Evolutionary conservation across 768 basidiomycete species (phyloP).

Genomic region (Psilocybe tampanensis): DNA sequence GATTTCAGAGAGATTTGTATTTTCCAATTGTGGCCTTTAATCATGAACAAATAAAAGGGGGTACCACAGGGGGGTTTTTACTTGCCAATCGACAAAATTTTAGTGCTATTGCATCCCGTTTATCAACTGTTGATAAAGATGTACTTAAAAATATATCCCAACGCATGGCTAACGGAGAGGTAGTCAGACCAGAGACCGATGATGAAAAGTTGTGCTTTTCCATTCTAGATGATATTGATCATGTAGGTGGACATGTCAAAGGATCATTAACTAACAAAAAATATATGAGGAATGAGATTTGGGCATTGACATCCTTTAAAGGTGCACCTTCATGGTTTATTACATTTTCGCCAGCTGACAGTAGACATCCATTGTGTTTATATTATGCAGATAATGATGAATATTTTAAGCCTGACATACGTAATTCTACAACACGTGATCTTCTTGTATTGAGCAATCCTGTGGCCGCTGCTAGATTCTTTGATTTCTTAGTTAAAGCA

Average conservation of each 20-base stretch:
- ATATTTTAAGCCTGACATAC: conserved; percentile 12
- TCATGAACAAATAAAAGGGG: conserved; percentile 31
- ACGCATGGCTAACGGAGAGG: conserved; percentile 25
- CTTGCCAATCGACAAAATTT: conserved; percentile 28
- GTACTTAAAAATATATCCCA: conserved; percentile 21
- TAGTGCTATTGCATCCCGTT: conserved; percentile 20
- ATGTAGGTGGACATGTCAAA: conserved; percentile 30
- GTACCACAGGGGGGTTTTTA: conserved; percentile 29
- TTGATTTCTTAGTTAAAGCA: conserved; percentile 28
- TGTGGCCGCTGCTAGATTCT: conserved; percentile 26
- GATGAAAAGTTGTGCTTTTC: conserved; percentile 36
- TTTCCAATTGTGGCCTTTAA: conserved; percentile 13
- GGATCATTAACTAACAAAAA: conserved; percentile 16
- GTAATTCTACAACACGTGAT: conserved; percentile 6
- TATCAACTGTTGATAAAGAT: conserved; percentile 23
- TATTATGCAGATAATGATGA: conserved; percentile 21
- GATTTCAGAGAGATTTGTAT: conserved; percentile 8
- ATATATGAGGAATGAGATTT: conserved; percentile 27
- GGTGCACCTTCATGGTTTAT: conserved; percentile 30
- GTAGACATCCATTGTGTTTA: conserved; percentile 25
- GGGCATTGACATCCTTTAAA: conserved; percentile 25
- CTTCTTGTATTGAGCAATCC: conserved; percentile 11
- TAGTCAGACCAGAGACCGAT: conserved; percentile 25
- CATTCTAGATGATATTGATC: conserved; percentile 35
- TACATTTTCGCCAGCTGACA: conserved; percentile 30